These are phyloP conservation scores for Lepiota venenata DNA, from an alignment of 768 basidiomycete species.

Conservation along the genomic window DNA sequence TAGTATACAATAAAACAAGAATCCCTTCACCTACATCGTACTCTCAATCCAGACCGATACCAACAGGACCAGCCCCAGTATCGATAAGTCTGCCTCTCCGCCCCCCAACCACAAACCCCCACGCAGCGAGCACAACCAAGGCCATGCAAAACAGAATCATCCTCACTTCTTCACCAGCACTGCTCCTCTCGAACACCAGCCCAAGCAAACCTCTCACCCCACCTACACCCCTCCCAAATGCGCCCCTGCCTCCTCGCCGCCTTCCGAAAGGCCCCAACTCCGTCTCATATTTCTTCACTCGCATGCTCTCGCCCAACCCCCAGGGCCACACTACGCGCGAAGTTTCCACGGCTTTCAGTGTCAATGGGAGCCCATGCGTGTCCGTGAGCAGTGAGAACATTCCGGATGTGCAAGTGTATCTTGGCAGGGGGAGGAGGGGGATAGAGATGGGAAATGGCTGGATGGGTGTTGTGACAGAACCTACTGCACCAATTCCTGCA, in stretches of 20 bases:
- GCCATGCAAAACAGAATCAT: conserved; percentile 52
- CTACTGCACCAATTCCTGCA: conserved; percentile 6
- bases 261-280: conserved; percentile 37
- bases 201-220: conserved; percentile 38
- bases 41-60: neutral
- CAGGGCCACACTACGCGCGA: conserved; percentile 45
- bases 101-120: conserved; percentile 38
- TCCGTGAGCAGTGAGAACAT: conserved; percentile 56
- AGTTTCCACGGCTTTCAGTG: conserved; percentile 49
- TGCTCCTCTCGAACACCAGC: conserved; percentile 52
- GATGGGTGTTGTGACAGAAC: conserved; percentile 1
- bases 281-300: conserved; percentile 33
- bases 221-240: conserved; percentile 36
- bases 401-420: conserved; percentile 46
- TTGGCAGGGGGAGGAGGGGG: conserved; percentile 38
- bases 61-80: neutral
- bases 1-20: too few relatives aligned
- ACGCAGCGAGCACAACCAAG: conserved; percentile 45
- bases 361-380: conserved; percentile 59
- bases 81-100: conserved; percentile 8
- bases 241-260: conserved; percentile 5
- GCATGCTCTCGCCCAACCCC: conserved; percentile 37
- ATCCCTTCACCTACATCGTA: too few relatives aligned
- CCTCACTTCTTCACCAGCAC: conserved; percentile 68
- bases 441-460: conserved; percentile 20